Evolutionary conservation across 1,284 basidiomycete genomes (phyloP), one percentile per base, ranked within the genome.

Genomic region (Rhodotorula sp.): DNA sequence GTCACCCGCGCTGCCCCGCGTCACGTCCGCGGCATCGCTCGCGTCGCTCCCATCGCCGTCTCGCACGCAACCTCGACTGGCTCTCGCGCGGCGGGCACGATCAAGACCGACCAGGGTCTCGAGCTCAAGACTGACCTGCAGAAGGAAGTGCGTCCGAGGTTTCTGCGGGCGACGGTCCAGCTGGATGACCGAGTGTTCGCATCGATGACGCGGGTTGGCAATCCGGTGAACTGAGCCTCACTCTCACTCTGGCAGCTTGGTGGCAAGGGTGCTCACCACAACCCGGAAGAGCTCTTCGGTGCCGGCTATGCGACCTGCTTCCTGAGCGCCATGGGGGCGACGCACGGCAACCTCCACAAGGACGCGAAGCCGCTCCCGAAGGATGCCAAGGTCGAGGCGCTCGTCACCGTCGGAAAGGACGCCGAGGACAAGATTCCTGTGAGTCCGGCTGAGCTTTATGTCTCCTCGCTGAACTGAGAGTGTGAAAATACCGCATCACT

Each of bases 291-390:
- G 58, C 65, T 77, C 21, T 73, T 75, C 49, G 76, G 71, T 58
- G 60, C 71, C 29, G 67, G 52, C 26, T 78, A 77, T 68, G 67
- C 67, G 7, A 76, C 74, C 34, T 78, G 77, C 70, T 78, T 76
- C 75, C 71, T 77, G 18, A 71, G 69, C 39, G 78, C 78, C 0
- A 64, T 79, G 43, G 70, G 65, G 47, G 78, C 78, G 15, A 67
- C 68, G 21, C 76, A 79, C 62, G 72, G 68, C 23, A 46, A 67
- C 26, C 68, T 70, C n/a, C 52, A 62, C 61, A 63, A 75, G 61
- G 60, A 46, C 43, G 34, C 66, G 20, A 76, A 75, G 66, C 70
- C 74, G 8, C 66, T 77, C 2, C 65, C 73, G 10, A 75, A 75
- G 56, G 59, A 63, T 23, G 67, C 74, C 15, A 47, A 51, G 23